phyloP scores from a whole-genome alignment of 2,329 filamentous ascomycete genomes.

The Fusarium siculi region DNA sequence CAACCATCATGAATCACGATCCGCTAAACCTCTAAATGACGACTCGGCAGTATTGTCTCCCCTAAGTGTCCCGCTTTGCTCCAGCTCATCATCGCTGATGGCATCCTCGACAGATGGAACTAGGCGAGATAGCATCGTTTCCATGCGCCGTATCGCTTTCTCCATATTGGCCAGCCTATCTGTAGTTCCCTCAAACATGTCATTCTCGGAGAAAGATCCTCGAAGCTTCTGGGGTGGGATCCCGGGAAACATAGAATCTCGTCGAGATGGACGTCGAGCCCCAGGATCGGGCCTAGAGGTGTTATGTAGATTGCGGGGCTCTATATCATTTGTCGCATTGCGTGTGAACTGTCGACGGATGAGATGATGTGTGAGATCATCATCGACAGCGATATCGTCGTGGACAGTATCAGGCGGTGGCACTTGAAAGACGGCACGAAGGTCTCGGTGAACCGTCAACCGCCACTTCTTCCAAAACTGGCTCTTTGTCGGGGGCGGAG shows the following conservation, averaged over 20 bases:
- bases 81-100: constrained; percentile 41
- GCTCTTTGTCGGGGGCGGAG: constrained; percentile 44
- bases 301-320: constrained; percentile 30
- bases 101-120: constrained; percentile 45
- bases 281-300: constrained; percentile 42
- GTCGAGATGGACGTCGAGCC: constrained; percentile 53
- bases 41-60: constrained; percentile 46
- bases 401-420: constrained; percentile 71
- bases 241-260: constrained; percentile 68
- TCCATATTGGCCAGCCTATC: constrained; percentile 62
- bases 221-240: constrained; percentile 59
- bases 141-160: constrained; percentile 59
- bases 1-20: constrained; percentile 13
- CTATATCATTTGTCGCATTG: constrained; percentile 51
- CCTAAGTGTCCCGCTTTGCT: constrained; percentile 46
- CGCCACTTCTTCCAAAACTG: constrained; percentile 75
- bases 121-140: constrained; percentile 57
- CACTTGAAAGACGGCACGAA: constrained; percentile 78
- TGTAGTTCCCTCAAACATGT: constrained; percentile 57
- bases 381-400: constrained; percentile 67
- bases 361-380: constrained; percentile 67
- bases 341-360: constrained; percentile 67
- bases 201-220: constrained; percentile 58
- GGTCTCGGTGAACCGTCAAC: constrained; percentile 76
- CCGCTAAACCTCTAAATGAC: constrained; percentile 39